These are phyloP conservation scores for Suillus variegatus DNA, from an alignment of 768 basidiomycete species.

Conservation along the genomic window DNA sequence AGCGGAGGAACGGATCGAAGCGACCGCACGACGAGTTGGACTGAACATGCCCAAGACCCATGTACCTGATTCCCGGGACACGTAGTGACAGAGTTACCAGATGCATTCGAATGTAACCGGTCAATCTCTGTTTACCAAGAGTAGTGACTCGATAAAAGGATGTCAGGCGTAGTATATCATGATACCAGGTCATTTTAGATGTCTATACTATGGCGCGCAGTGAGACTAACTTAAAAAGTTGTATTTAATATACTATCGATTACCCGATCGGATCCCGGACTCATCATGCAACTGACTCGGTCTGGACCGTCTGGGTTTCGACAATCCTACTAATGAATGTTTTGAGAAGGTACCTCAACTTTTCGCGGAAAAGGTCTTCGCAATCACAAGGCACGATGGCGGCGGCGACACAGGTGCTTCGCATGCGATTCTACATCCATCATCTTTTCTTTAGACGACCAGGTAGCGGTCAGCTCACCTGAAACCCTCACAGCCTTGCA, in stretches of 20 bases:
- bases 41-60: slow-evolving; percentile 69
- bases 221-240: neutral
- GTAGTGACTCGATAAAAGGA: neutral
- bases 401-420: slow-evolving; percentile 44
- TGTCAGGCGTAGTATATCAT: neutral
- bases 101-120: neutral
- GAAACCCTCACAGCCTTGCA: slow-evolving; percentile 56
- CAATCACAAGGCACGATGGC: slow-evolving; percentile 13
- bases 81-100: neutral
- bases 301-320: neutral
- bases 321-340: slow-evolving; percentile 8
- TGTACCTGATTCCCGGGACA: slow-evolving; percentile 16
- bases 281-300: neutral
- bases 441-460: slow-evolving; percentile 48
- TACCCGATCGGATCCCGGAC: slow-evolving; percentile 1
- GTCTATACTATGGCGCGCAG: neutral
- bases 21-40: slow-evolving; percentile 86
- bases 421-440: slow-evolving; percentile 66
- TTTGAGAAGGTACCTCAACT: slow-evolving; percentile 9
- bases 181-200: neutral
- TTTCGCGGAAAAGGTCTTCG: slow-evolving; percentile 27
- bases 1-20: slow-evolving; percentile 75
- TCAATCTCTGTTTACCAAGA: neutral
- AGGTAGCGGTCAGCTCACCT: slow-evolving; percentile 49
- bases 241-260: neutral